Base-by-base conservation (phyloP, 352 stramenopile genomes). In the Globisporangium yorkense region DNA sequence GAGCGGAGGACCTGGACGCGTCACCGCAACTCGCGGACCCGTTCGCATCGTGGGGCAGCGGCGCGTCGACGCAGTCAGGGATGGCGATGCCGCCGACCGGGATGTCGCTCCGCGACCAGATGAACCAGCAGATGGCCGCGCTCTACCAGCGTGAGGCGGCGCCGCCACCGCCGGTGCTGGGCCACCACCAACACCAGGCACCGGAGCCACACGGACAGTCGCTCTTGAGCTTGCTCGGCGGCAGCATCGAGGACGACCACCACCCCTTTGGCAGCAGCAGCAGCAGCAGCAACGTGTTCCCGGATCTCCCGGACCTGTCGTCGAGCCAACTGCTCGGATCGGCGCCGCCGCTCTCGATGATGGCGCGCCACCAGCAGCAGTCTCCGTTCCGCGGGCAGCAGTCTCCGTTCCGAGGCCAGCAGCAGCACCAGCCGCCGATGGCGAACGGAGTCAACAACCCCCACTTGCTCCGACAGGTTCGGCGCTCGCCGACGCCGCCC, bases 81-180 rank as follows among this genome's bases (percentile, higher is more conserved):
- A 40, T 24, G 52, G 61, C 55, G 57, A 62, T 52, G 51, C 54
- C 43, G 53, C 64, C 51, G 51, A 59, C 44, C 44, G n/a, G 24
- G 0, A n/a, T 47, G 15, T 50, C 52, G 27, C 55, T 90, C 12
- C 72, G 77, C 20, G 80, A 90, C 31, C 70, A 90, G 53, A 88
- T 88, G 80, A 90, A 90, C 66, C 76, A 80, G 56, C 77, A 88
- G 54, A 90, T 90, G 77, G 80, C 80, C 12, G 75, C 80, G 47
- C 56, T 89, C 48, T 89, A 89, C 59, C 80, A 83, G 21, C 66
- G 35, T 29, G 48, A 76, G 10, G 43, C 55, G 8, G 51, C 56
- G 45, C 29, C 5, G 12, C 31, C 24, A 27, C 24, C 46, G 15
- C 6, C 46, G 6, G 46, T 20, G 46, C 47, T 52, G 9, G 18